Evolutionary conservation across 371 early-diverging fungal species (phyloP).

Genomic region (Rhizopus arrhizus): DNA sequence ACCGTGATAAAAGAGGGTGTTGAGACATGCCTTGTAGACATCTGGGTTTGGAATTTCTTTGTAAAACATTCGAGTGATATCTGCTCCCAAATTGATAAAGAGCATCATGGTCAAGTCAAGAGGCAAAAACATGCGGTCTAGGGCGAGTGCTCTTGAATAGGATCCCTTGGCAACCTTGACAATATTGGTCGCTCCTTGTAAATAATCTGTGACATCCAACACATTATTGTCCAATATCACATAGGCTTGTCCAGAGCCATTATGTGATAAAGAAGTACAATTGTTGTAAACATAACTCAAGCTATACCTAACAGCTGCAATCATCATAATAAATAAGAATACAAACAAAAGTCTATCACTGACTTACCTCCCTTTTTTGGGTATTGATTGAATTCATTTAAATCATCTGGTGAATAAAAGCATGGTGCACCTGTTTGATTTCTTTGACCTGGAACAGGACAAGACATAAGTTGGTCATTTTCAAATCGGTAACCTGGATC

Average conservation of each 20-base stretch:
- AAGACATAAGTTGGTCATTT: conserved; percentile 27
- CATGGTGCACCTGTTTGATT: conserved; percentile 46
- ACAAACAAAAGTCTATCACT: not conserved
- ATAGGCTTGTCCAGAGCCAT: conserved; percentile 28
- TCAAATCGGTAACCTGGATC: conserved; percentile 42
- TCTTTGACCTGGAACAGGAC: conserved; percentile 43
- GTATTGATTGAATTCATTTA: conserved; percentile 16
- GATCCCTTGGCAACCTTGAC: conserved; percentile 32
- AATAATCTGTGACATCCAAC: conserved; percentile 48
- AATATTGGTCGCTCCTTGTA: conserved; percentile 42
- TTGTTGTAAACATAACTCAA: conserved; percentile 6
- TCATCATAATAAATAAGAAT: not conserved
- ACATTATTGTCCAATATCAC: conserved; percentile 43
- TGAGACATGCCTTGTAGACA: conserved; percentile 33
- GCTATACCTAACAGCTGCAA: conserved; percentile 21
- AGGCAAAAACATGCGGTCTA: conserved; percentile 53
- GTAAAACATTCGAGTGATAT: conserved; percentile 38
- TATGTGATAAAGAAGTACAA: conserved; percentile 20
- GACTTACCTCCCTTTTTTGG: conserved; percentile 36
- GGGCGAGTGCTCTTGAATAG: conserved; percentile 42
- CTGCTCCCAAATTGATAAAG: conserved; percentile 42
- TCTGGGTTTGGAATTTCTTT: conserved; percentile 28
- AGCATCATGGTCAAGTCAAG: conserved; percentile 44
- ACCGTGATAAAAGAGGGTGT: conserved; percentile 39
- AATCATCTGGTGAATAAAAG: conserved; percentile 26